These are phyloP conservation scores for Domatiomyces globalis DNA, from an alignment of 2,329 filamentous ascomycete genomes.

Conservation along the genomic window DNA sequence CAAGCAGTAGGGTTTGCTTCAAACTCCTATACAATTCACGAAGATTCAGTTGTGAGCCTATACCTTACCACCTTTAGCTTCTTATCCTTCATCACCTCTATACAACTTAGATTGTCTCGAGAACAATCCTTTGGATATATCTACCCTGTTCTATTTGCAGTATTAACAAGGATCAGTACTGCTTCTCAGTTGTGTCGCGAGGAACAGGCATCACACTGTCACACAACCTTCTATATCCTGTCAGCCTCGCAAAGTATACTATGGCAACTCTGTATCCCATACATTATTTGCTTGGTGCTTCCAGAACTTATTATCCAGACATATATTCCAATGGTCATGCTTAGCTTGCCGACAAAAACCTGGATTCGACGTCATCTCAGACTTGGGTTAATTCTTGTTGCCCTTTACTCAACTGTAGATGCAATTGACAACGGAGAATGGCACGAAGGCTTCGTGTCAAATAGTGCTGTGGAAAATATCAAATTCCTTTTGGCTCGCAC, in stretches of 20 bases:
- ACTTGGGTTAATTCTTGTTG: slow-evolving; percentile 57
- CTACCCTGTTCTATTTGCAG: slow-evolving; percentile 69
- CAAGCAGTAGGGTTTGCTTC: slow-evolving; percentile 87
- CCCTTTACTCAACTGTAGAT: slow-evolving; percentile 78
- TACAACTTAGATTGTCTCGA: slow-evolving; percentile 53
- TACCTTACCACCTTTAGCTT: slow-evolving; percentile 80
- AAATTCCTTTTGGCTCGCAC: too few relatives aligned
- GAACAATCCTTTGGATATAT: slow-evolving; percentile 67
- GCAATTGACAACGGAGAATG: slow-evolving; percentile 75
- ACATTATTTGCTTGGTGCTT: slow-evolving; percentile 53
- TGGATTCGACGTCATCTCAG: slow-evolving; percentile 70
- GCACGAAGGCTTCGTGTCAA: slow-evolving; percentile 47
- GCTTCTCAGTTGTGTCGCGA: slow-evolving; percentile 88
- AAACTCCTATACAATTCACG: slow-evolving; percentile 98
- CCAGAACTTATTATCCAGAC: slow-evolving; percentile 66
- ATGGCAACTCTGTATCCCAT: slow-evolving; percentile 70
- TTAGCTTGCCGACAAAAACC: slow-evolving; percentile 66
- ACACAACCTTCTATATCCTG: slow-evolving; percentile 89
- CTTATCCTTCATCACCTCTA: slow-evolving; percentile 55
- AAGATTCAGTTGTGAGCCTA: slow-evolving; percentile 85
- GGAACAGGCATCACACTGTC: slow-evolving; percentile 95
- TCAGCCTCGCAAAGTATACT: slow-evolving; percentile 79
- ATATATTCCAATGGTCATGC: slow-evolving; percentile 67
- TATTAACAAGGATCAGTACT: slow-evolving; percentile 66
- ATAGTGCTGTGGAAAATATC: slow-evolving; percentile 53